phyloP scores from a whole-genome alignment of 2,329 filamentous ascomycete genomes.

The Hymenoscyphus linearis region DNA sequence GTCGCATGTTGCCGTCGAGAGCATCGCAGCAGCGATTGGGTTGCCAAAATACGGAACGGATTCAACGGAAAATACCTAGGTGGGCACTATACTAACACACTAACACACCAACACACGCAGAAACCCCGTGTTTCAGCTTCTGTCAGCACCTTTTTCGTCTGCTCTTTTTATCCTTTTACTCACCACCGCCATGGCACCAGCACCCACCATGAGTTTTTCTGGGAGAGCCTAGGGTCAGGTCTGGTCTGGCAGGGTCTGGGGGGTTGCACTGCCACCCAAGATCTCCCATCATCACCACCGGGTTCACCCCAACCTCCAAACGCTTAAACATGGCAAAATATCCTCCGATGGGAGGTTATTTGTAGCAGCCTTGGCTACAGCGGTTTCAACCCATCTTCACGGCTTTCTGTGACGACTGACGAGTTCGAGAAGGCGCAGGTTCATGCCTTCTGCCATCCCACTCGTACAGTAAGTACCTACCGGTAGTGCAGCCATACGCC shows the following conservation, averaged over 20 bases:
- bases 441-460: constrained; percentile 2
- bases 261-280: background rate
- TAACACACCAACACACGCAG: too few species aligned
- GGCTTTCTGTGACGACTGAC: constrained; percentile 17
- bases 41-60: background rate
- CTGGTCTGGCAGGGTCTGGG: background rate
- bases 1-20: too few species aligned
- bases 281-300: background rate
- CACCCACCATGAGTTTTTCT: background rate
- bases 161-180: background rate
- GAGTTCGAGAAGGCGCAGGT: constrained; percentile 22
- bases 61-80: too few species aligned
- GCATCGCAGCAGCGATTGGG: background rate
- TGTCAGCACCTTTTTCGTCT: constrained; percentile 2
- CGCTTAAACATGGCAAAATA: background rate
- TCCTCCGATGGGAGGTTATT: background rate
- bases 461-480: too few species aligned
- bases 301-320: background rate
- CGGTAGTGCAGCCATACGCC: background rate
- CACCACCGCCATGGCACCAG: background rate
- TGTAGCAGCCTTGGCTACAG: constrained; percentile 3
- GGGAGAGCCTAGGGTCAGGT: background rate
- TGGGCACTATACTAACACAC: too few species aligned
- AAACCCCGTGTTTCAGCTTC: constrained; percentile 19
- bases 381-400: constrained; percentile 14